phyloP scores from a whole-genome alignment of 345 rosid genomes.

The Noccaea bulbosa region DNA sequence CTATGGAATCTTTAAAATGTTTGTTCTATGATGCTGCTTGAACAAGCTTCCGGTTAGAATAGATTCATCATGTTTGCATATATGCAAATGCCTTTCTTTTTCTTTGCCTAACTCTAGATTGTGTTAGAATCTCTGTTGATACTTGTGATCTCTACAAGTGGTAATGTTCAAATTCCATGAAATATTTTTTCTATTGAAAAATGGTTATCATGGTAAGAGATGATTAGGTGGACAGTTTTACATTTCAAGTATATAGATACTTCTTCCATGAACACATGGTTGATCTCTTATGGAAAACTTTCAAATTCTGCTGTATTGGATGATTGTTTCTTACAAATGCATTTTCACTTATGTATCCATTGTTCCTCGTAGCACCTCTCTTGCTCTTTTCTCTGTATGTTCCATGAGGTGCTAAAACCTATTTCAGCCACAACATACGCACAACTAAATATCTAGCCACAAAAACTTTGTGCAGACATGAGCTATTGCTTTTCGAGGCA shows the following conservation, averaged over 20 bases:
- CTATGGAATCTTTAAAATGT: neutral
- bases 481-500: constrained; percentile 86
- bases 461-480: constrained; percentile 69
- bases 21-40: neutral
- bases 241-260: neutral
- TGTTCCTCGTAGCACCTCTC: neutral
- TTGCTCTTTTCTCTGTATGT: neutral
- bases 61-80: neutral
- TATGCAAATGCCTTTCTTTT: neutral
- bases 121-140: neutral
- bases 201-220: neutral
- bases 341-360: neutral
- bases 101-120: neutral
- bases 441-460: no score
- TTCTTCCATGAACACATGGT: neutral
- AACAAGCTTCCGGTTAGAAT: neutral
- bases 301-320: neutral
- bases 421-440: no score
- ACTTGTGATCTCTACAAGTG: neutral
- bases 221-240: constrained; percentile 4
- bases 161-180: neutral
- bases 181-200: neutral
- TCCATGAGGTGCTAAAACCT: no score
- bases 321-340: neutral
- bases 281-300: neutral